These are phyloP conservation scores for Roridomyces roridus DNA, from an alignment of 768 basidiomycete genomes.

Conservation along the genomic window DNA sequence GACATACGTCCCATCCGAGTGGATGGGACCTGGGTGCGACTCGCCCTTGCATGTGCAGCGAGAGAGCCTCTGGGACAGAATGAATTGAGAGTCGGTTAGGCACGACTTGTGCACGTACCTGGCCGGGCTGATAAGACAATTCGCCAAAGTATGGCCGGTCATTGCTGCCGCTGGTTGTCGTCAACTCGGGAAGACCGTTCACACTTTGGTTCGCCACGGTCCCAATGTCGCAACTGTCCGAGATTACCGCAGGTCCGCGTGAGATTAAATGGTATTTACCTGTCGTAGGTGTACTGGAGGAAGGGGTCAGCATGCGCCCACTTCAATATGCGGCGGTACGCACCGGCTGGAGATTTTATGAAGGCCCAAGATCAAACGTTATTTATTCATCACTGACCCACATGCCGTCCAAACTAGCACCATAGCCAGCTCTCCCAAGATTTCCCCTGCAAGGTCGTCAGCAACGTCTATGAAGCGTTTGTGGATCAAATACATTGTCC, in stretches of 20 bases:
- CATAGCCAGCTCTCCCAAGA: slow-evolving; percentile 15
- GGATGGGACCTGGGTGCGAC: slow-evolving; percentile 86
- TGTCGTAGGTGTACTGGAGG: slow-evolving; percentile 79
- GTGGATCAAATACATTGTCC: slow-evolving; percentile 55
- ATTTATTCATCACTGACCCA: slow-evolving; percentile 31
- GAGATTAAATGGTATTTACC: too few species aligned
- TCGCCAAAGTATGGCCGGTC: slow-evolving; percentile 52
- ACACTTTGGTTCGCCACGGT: slow-evolving; percentile 83
- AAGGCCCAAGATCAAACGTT: too few species aligned
- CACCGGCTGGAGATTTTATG: too few species aligned
- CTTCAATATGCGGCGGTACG: neutral
- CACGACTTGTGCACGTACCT: too few species aligned
- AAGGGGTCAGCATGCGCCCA: neutral
- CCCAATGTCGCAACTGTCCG: slow-evolving; percentile 94
- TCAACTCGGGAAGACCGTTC: slow-evolving; percentile 66
- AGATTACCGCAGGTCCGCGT: too few species aligned
- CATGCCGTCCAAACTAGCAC: slow-evolving; percentile 80
- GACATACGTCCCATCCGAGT: slow-evolving; percentile 76
- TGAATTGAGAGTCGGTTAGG: too few species aligned
- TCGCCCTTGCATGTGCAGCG: slow-evolving; percentile 88
- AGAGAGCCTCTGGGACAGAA: slow-evolving; percentile 61
- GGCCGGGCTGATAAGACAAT: slow-evolving; percentile 74
- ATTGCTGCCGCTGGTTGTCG: slow-evolving; percentile 60
- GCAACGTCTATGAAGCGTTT: neutral
- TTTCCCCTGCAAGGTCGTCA: slow-evolving; percentile 4